Evolutionary conservation across 257 asterid genomes (phyloP).

Genomic region (Lavandula angustifolia): DNA sequence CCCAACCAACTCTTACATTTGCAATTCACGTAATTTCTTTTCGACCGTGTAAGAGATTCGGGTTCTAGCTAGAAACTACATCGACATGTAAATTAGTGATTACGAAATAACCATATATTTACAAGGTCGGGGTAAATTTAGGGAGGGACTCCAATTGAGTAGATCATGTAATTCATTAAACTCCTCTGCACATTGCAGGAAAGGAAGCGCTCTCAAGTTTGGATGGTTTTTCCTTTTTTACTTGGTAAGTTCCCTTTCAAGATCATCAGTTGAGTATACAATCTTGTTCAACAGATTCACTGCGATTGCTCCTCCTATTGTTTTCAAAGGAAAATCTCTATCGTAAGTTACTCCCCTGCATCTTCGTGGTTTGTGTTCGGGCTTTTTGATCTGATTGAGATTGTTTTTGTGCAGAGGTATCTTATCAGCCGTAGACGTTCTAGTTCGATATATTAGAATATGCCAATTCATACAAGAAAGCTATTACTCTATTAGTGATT

Average conservation of each 20-base stretch:
- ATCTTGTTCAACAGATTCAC: constrained; percentile 66
- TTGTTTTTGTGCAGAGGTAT: constrained; percentile 69
- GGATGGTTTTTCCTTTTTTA: constrained; percentile 94
- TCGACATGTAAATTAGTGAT: constrained; percentile 2
- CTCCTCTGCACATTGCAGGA: constrained; percentile 52
- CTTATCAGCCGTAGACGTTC: constrained; percentile 85
- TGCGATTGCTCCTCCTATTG: constrained; percentile 92
- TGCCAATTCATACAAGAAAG: not conserved
- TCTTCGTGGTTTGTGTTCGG: not conserved
- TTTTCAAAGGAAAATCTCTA: constrained; percentile 89
- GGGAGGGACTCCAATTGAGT: not conserved
- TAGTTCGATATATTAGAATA: constrained; percentile 28
- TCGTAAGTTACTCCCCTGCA: constrained; percentile 55
- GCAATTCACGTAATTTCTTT: not conserved
- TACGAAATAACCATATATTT: not conserved
- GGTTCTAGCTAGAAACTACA: not conserved
- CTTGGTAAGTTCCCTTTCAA: constrained; percentile 46
- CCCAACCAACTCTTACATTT: constrained; percentile 26
- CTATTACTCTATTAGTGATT: no score
- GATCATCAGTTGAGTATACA: constrained; percentile 7
- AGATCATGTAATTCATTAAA: not conserved
- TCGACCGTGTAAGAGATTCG: not conserved
- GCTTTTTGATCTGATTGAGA: constrained; percentile 9
- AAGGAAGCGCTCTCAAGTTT: constrained; percentile 82
- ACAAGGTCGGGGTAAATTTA: not conserved